Conservation (phyloP, 306 rosid genomes). For the Inga oerstediana region DNA sequence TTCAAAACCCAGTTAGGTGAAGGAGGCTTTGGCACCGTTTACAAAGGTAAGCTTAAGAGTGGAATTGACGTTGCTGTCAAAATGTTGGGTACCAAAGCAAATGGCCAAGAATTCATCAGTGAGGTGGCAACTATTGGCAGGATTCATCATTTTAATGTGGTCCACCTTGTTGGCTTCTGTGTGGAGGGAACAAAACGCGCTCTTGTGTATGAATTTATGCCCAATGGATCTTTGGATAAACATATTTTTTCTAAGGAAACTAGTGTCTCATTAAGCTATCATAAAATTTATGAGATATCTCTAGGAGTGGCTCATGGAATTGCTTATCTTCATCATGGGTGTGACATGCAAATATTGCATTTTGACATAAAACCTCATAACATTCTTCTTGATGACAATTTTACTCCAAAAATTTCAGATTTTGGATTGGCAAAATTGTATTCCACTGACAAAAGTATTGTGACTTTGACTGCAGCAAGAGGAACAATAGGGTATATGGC, state of each 20-base stretch:
- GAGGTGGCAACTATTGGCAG: not conserved
- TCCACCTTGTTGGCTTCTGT: not conserved
- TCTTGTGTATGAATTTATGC: not conserved
- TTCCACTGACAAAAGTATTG: not conserved
- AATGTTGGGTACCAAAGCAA: not conserved
- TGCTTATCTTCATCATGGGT: not conserved
- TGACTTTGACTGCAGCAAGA: not conserved
- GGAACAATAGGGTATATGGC: not conserved
- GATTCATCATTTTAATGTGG: not conserved
- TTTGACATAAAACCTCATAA: not conserved
- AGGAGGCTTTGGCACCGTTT: not conserved
- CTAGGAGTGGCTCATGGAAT: not conserved
- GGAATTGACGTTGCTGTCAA: not conserved
- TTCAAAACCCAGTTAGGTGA: not conserved
- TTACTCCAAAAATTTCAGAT: not conserved
- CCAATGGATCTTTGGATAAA: not conserved
- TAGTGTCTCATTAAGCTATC: not conserved
- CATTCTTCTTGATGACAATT: not conserved
- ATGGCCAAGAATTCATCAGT: not conserved
- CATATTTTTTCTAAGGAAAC: not conserved
- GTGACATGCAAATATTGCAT: not conserved
- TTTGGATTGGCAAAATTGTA: not conserved
- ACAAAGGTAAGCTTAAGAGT: not conserved
- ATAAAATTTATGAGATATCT: not conserved
- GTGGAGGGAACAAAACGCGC: not conserved